Evolutionary conservation across 2,329 filamentous ascomycete genomes (phyloP), one percentile per base, ranked within the genome.

Genomic region (Calonectria pseudoreteaudii): DNA sequence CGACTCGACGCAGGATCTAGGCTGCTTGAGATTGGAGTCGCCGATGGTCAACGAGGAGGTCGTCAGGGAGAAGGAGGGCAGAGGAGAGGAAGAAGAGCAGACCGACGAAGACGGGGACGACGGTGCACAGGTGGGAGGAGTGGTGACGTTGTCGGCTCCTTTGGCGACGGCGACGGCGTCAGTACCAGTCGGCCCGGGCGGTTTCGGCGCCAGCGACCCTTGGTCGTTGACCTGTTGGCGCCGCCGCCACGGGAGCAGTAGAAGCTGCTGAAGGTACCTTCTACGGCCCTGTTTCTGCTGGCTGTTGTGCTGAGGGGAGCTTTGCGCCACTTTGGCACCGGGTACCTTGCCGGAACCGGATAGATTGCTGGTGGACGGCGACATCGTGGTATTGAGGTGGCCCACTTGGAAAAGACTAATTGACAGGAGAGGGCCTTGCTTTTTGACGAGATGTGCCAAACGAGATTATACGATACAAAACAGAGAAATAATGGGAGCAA

Each of bases 141-240:
- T 68, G 76, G 78, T 80, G 78, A 80, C 78, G 78, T 80, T 80
- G 64, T 71, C 66, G 47, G 69, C 52, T 49, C 38, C 69, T 56
- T 60, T 71, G 50, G 74, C 71, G 68, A 66, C 79, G 64, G 80
- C 81, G 66, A 83, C 80, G 68, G 81, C 81, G 71, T 81, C 79
- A 62, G 79, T 73, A 66, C 72, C 74, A 72, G 75, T 79, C 72
- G 76, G 76, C 71, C 76, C 79, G 70, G 81, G 80, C 73, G 78
- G 77, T 76, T 75, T 80, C 74, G 80, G 78, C 56, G 56, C 56
- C 56, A 62, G 56, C 73, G 74, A 75, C 69, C 81, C 80, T 72
- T 79, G 75, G 75, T 80, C 73, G 72, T 64, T 44, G 23, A 36
- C 64, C 44, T 74, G 62, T 50, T 66, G 71, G 60, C 50, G 71